Evolutionary conservation across 805 yeast genomes (phyloP).

Genomic region (Lipomyces oligophaga): DNA sequence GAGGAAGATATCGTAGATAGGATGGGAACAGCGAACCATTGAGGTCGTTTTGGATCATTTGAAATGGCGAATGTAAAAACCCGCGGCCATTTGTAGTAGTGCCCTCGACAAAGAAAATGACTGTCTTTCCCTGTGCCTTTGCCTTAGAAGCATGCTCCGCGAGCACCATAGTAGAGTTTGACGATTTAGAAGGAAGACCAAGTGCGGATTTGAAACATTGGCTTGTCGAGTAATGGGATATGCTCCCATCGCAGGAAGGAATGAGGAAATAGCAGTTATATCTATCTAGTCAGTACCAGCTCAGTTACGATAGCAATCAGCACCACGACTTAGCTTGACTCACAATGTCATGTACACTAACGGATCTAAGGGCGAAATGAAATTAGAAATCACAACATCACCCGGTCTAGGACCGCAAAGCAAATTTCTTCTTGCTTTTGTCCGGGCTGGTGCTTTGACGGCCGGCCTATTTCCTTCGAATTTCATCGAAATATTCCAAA

Average conservation of each 20-base stretch:
- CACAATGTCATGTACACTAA: slow-evolving; percentile 36
- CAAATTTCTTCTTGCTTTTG: slow-evolving; percentile 29
- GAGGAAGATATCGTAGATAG: slow-evolving; percentile 38
- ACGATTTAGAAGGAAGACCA: too few species aligned
- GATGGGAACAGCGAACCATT: slow-evolving; percentile 32
- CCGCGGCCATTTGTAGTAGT: slow-evolving; percentile 82
- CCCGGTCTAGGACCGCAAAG: slow-evolving; percentile 32
- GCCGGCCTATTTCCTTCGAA: slow-evolving; percentile 46
- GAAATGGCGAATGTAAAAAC: slow-evolving; percentile 48
- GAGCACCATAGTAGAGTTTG: slow-evolving; percentile 11
- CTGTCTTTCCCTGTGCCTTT: slow-evolving; percentile 41
- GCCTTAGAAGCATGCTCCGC: slow-evolving; percentile 29
- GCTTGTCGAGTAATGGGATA: too few species aligned
- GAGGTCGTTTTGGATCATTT: slow-evolving; percentile 5
- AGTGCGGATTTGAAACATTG: too few species aligned
- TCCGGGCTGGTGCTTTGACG: slow-evolving; percentile 39
- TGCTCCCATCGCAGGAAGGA: slow-evolving; percentile 42
- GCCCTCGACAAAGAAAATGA: slow-evolving; percentile 44
- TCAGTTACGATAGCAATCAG: neutral
- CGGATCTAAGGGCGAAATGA: slow-evolving; percentile 57
- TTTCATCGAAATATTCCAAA: slow-evolving; percentile 37
- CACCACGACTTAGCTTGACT: neutral
- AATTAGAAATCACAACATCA: slow-evolving; percentile 55
- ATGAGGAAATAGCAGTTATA: slow-evolving; percentile 40
- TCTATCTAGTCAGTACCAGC: slow-evolving; percentile 29